Evolutionary conservation across 352 stramenopile species (phyloP).

Genomic region (Phytophthora ramorum): DNA sequence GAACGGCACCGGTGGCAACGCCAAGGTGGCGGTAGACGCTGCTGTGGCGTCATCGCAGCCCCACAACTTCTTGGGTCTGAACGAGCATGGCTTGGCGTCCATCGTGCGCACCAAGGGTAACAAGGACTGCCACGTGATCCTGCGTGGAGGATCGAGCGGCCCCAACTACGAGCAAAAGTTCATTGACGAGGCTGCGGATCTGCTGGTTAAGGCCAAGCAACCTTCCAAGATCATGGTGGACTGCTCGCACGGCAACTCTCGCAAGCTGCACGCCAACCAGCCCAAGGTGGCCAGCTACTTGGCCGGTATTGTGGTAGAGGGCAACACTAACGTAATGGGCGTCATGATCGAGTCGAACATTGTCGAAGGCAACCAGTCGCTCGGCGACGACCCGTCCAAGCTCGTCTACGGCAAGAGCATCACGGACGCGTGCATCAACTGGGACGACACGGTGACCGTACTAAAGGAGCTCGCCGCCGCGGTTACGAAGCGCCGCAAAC

Average conservation of each 20-base stretch:
- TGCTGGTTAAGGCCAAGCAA: constrained; percentile 75
- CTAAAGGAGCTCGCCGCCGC: constrained; percentile 66
- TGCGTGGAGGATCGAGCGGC: constrained; percentile 73
- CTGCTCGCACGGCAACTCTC: constrained; percentile 90
- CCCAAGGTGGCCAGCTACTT: constrained; percentile 79
- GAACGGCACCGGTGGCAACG: constrained; percentile 81
- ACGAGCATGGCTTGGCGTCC: constrained; percentile 80
- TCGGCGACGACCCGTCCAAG: constrained; percentile 69
- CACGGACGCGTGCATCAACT: constrained; percentile 88
- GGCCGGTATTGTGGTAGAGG: constrained; percentile 62
- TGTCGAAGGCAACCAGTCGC: constrained; percentile 85
- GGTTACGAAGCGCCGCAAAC: constrained; percentile 57
- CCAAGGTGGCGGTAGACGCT: constrained; percentile 86
- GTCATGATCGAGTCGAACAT: constrained; percentile 93
- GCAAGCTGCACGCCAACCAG: constrained; percentile 87
- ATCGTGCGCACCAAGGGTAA: constrained; percentile 90
- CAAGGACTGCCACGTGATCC: constrained; percentile 86
- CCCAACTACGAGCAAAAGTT: constrained; percentile 86
- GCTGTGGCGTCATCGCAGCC: constrained; percentile 69
- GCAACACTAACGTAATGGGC: constrained; percentile 74
- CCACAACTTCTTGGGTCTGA: constrained; percentile 87
- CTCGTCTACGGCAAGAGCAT: constrained; percentile 89
- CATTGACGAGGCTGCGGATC: constrained; percentile 65
- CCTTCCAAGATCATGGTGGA: constrained; percentile 87
- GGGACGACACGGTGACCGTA: constrained; percentile 77